These are phyloP conservation scores for Blastocystis sp. DNA, from an alignment of 352 stramenopile species.

Conservation along the genomic window DNA sequence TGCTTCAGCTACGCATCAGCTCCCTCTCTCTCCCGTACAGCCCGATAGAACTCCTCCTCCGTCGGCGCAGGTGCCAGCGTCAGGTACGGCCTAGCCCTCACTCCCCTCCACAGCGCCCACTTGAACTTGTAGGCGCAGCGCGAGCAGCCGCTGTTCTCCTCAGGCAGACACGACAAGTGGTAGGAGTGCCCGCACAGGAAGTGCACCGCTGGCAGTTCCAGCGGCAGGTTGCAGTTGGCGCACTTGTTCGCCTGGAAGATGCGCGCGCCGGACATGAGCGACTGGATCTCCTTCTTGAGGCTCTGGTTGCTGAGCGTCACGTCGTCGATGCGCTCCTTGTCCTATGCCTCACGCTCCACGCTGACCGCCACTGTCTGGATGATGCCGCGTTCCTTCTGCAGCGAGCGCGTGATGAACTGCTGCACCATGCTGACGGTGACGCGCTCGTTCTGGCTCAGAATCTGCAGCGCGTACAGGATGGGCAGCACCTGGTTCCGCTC, in stretches of 20 bases:
- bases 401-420: not conserved
- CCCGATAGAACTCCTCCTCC: slow-evolving; percentile 14
- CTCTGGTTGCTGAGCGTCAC: slow-evolving; percentile 1
- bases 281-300: slow-evolving; percentile 55
- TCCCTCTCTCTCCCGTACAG: not conserved
- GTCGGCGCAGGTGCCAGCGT: slow-evolving; percentile 18
- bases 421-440: slow-evolving; percentile 18
- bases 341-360: not conserved
- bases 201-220: slow-evolving; percentile 84
- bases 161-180: slow-evolving; percentile 71
- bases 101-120: not conserved
- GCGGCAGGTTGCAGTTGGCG: slow-evolving; percentile 81
- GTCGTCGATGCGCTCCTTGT: slow-evolving; percentile 7
- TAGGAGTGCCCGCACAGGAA: slow-evolving; percentile 87
- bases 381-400: slow-evolving; percentile 1
- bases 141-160: not conserved
- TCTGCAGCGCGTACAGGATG: slow-evolving; percentile 26
- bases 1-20: not conserved
- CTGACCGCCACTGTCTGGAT: not conserved
- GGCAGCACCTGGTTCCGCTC: slow-evolving; percentile 59
- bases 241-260: slow-evolving; percentile 84
- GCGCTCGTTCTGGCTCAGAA: slow-evolving; percentile 35
- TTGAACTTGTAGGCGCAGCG: slow-evolving; percentile 64
- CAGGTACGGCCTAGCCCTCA: slow-evolving; percentile 22
- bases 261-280: slow-evolving; percentile 76